phyloP scores from a whole-genome alignment of 192 early-diverging fungal species.

The Gaertneriomyces semiglobifer region DNA sequence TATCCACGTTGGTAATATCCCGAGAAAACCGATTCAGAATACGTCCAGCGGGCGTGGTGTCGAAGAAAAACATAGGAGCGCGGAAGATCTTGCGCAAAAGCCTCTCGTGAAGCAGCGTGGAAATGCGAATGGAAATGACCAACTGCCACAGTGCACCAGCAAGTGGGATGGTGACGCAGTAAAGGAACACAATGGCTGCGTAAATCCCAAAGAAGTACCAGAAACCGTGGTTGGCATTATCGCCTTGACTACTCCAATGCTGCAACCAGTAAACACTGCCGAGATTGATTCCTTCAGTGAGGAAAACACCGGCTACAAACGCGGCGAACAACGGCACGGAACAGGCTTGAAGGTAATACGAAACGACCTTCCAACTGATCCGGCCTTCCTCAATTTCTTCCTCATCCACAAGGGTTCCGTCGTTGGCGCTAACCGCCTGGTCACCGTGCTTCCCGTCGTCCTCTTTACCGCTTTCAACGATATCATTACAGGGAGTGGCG shows the following conservation, averaged over 20 bases:
- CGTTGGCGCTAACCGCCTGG: constrained; percentile 4
- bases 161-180: constrained; percentile 38
- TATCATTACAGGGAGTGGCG: neutral
- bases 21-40: constrained; percentile 38
- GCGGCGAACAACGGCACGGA: constrained; percentile 9
- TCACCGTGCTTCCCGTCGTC: constrained; percentile 17
- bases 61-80: constrained; percentile 57
- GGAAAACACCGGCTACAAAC: constrained; percentile 13
- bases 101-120: constrained; percentile 60
- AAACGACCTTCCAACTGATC: constrained; percentile 6
- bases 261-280: constrained; percentile 20
- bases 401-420: constrained; percentile 6
- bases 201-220: constrained; percentile 16
- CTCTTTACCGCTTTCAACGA: constrained; percentile 25
- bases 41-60: constrained; percentile 58
- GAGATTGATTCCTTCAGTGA: constrained; percentile 25
- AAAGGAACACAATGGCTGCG: constrained; percentile 23
- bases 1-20: constrained; percentile 50
- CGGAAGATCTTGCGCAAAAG: constrained; percentile 54
- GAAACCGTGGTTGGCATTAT: constrained; percentile 3
- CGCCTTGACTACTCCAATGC: constrained; percentile 25
- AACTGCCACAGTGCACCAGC: constrained; percentile 46
- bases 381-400: constrained; percentile 13
- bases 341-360: constrained; percentile 21
- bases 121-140: constrained; percentile 48